Base-by-base conservation (phyloP, 2,329 filamentous ascomycete species). In the Cercospora citrullina region DNA sequence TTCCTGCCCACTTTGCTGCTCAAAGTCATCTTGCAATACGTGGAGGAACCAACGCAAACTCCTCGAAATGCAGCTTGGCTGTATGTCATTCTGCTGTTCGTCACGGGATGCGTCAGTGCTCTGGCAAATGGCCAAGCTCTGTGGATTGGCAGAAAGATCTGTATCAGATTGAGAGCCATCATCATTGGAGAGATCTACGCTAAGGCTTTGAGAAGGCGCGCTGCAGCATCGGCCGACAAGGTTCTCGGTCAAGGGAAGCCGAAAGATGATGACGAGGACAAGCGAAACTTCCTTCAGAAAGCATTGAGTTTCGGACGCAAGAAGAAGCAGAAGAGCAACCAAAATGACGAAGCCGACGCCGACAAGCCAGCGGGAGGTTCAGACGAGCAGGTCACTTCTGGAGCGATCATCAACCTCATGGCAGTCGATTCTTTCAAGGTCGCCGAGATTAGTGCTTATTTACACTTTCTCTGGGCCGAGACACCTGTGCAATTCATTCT, bases 331-430 rank as follows among this genome's bases (percentile, higher is more conserved):
- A 80, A 79, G 2, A 79, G 84, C 67, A 82, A 65, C 42, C 63
- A 71, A n/a, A 72, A 74, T 30, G 64, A 84, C 69, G 80, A 83
- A 65, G 75, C 80, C 33, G 77, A 79, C 45, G 68, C 72, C 16
- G 73, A 75, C 28, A 64, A 73, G 75, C 69, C 75, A 0, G 73
- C 75, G 14, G 58, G 26, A 6, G 67, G 66, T 10, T 59, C 65
- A 3, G 77, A 79, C 16, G 72, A 79, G 69, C 93, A 96, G 81
- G 94, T 93, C 45, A 97, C 95, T 69, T 86, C 96, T 61, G 95
- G 96, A 70, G 96, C 95, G n/a, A 97, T 99, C 76, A 99, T 99
- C 83, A 99, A 98, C 79, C 84, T 99, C 72, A 99, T 99, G 95
- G 96, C 95, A 10, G 96, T 99, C 48, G 96, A 99, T 83, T 97